These are phyloP conservation scores for Boletus sp. DNA, from an alignment of 768 basidiomycete genomes.

Conservation along the genomic window DNA sequence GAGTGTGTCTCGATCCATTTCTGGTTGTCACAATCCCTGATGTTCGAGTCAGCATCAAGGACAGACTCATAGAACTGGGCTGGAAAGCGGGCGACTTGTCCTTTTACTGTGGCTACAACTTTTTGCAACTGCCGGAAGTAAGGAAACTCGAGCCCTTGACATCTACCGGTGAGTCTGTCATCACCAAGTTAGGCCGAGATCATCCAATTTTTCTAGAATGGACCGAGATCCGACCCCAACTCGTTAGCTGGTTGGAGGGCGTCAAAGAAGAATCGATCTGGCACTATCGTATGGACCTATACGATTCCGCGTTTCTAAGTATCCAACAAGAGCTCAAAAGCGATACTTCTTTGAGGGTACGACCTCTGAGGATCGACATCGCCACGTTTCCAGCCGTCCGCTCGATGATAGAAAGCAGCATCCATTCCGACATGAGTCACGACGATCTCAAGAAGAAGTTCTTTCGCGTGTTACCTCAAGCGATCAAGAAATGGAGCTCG, in stretches of 20 bases:
- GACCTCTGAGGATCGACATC: constrained; percentile 4
- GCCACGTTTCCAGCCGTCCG: not conserved
- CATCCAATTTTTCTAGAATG: constrained; percentile 5
- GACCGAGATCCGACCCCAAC: constrained; percentile 1
- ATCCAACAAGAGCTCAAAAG: not conserved
- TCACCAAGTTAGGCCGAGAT: not conserved
- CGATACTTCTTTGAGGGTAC: not conserved
- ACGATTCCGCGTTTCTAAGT: too few relatives aligned
- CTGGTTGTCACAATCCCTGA: not conserved
- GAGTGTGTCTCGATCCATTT: constrained; percentile 1
- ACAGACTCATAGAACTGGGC: not conserved
- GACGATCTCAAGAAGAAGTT: not conserved
- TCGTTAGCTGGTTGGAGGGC: not conserved
- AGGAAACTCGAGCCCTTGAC: constrained; percentile 3
- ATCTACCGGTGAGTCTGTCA: constrained; percentile 5
- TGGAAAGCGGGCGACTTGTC: not conserved
- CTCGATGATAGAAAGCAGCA: not conserved
- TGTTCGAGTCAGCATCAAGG: not conserved
- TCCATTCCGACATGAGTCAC: not conserved
- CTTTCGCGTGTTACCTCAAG: not conserved
- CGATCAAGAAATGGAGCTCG: constrained; percentile 8
- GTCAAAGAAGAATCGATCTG: not conserved
- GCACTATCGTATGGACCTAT: not conserved
- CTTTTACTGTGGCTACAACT: rapidly evolving
- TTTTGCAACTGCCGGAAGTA: constrained; percentile 8